phyloP scores from a whole-genome alignment of 306 rosid species.

The Acacia crassicarpa region DNA sequence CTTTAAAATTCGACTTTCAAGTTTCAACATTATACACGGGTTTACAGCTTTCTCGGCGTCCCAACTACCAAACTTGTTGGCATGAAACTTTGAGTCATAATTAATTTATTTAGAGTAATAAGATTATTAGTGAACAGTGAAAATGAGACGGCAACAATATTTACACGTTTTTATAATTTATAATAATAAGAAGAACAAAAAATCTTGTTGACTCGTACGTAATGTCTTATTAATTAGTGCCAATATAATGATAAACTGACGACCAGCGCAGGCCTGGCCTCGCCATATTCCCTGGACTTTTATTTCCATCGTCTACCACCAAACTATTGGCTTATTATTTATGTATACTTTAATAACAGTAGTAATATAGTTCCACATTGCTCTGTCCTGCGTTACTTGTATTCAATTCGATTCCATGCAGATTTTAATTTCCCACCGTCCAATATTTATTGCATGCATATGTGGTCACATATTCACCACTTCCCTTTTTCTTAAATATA shows the following conservation, averaged over 20 bases:
- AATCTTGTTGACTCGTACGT: background rate
- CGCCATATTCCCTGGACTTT: background rate
- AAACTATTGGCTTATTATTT: background rate
- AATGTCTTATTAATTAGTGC: background rate
- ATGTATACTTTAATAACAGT: background rate
- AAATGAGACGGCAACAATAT: background rate
- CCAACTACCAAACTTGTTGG: background rate
- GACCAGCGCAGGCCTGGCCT: slow-evolving; percentile 16
- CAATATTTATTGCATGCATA: background rate
- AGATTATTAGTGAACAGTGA: background rate
- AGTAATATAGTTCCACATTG: background rate
- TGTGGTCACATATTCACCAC: background rate
- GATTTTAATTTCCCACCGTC: background rate
- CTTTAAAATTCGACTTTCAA: background rate
- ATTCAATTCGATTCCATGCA: background rate
- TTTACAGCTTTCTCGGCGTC: background rate
- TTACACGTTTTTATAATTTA: background rate
- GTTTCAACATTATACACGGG: background rate
- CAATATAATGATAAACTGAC: background rate
- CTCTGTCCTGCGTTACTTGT: background rate
- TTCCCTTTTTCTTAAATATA: background rate
- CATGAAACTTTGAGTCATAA: background rate
- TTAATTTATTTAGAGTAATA: background rate
- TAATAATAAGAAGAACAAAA: background rate
- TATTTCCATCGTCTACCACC: background rate